Evolutionary conservation across 1,139 yeast species (phyloP), one percentile per base, ranked within the genome.

Genomic region (Arxiozyma bovina): DNA sequence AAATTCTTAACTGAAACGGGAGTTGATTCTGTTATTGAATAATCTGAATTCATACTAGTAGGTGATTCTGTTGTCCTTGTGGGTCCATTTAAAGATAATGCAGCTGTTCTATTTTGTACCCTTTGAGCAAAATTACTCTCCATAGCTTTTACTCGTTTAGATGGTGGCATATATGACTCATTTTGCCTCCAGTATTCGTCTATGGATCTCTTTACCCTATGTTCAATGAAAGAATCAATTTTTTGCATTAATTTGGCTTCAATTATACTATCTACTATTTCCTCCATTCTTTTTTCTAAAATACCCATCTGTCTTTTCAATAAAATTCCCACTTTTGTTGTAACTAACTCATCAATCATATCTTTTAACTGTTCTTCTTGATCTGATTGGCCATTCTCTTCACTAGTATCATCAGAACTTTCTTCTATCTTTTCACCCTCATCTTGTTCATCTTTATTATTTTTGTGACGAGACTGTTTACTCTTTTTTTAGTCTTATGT

Each of bases 341-440:
- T 63, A 5, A 67, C 65, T n/a, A 67, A 56, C 45, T 61, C 61
- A 38, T 66, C 61, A 8, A 67, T 63, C 59, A 67, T 56, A n/a
- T 54, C 51, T 45, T 63, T 63, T 45, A 67, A 55, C 51, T 66
- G 68, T 47, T 65, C 63, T 53, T 62, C 63, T 55, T 61, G 53
- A n/a, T 51, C 53, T 27, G 30, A 27, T 8, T 27, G 30, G n/a
- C 47, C 54, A 58, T 48, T 48, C 45, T 22, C 55, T 17, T 55
- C 58, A 45, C 51, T 49, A 15, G 48, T 60, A 18, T 54, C 58
- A 8, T 55, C 56, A 23, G 52, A 57, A 23, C 52, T 55, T n/a
- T 55, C 55, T 43, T 52, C 48, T 18, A 48, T 53, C 40, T 34
- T 40, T 17, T 42, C 53, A 4, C 51, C 54, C 18, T 52, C 61